Evolutionary conservation across 371 early-diverging fungal genomes (phyloP).

Genomic region (Mucor saturninus): DNA sequence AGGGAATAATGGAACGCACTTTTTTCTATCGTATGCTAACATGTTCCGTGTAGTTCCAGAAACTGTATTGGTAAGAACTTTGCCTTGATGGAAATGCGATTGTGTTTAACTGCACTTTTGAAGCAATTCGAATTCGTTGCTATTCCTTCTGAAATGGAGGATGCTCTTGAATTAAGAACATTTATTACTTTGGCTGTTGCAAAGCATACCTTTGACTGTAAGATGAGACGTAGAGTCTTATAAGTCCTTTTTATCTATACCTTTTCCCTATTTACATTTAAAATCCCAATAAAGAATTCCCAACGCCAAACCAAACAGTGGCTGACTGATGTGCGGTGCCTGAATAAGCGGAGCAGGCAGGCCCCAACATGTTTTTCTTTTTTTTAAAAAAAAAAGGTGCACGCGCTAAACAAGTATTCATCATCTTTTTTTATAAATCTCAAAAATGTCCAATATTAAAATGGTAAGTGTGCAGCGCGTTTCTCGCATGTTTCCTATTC

Average conservation of each 20-base stretch:
- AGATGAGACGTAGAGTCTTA: constrained; percentile 23
- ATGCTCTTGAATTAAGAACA: constrained; percentile 23
- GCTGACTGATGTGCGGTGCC: not conserved
- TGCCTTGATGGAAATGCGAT: constrained; percentile 54
- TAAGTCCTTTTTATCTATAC: not conserved
- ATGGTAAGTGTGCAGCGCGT: constrained; percentile 17
- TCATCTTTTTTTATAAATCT: not conserved
- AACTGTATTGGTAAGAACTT: constrained; percentile 61
- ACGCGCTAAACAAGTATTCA: not conserved
- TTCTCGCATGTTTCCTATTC: too few relatives aligned
- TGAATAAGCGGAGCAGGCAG: not conserved
- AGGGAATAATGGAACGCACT: too few relatives aligned
- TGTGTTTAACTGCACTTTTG: constrained; percentile 40
- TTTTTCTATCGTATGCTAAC: too few relatives aligned
- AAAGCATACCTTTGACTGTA: constrained; percentile 34
- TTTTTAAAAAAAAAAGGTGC: too few relatives aligned
- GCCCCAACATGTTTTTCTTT: too few relatives aligned
- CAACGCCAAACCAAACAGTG: too few relatives aligned
- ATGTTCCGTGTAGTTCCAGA: constrained; percentile 29
- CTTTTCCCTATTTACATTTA: too few relatives aligned
- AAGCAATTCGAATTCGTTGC: constrained; percentile 34
- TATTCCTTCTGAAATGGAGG: constrained; percentile 32
- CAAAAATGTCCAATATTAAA: constrained; percentile 35
- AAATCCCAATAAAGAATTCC: too few relatives aligned
- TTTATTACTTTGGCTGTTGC: constrained; percentile 36